These are phyloP conservation scores for Inga oerstediana DNA, from an alignment of 306 rosid genomes.

Conservation along the genomic window DNA sequence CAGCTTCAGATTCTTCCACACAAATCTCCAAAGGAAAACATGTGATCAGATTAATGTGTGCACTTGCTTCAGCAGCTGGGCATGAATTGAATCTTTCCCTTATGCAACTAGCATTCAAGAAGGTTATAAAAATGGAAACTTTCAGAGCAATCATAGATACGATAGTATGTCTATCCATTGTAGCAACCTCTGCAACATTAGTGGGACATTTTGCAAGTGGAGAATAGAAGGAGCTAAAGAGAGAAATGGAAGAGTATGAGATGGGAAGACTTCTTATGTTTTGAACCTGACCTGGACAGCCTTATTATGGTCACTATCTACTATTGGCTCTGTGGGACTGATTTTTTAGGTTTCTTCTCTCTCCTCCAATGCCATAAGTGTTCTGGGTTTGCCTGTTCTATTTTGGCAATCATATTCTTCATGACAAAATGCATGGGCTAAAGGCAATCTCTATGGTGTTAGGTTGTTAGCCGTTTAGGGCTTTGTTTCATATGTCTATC, in stretches of 20 bases:
- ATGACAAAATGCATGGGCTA: slow-evolving; percentile 51
- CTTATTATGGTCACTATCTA: slow-evolving; percentile 35
- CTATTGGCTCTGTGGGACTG: slow-evolving; percentile 47
- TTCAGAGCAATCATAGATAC: slow-evolving; percentile 40
- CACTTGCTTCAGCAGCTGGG: slow-evolving; percentile 46
- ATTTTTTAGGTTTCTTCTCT: slow-evolving; percentile 59
- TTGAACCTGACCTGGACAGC: slow-evolving; percentile 48
- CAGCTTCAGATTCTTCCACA: not conserved
- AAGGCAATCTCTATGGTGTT: slow-evolving; percentile 45
- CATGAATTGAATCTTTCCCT: slow-evolving; percentile 26
- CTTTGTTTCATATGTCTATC: slow-evolving; percentile 52
- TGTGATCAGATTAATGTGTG: slow-evolving; percentile 48
- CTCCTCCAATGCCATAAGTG: slow-evolving; percentile 53
- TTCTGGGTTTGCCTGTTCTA: slow-evolving; percentile 59
- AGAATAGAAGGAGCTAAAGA: slow-evolving; percentile 43
- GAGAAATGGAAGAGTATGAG: slow-evolving; percentile 45
- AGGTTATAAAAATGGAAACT: slow-evolving; percentile 44
- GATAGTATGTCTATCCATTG: slow-evolving; percentile 29
- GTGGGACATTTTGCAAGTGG: slow-evolving; percentile 55
- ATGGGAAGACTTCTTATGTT: slow-evolving; percentile 45
- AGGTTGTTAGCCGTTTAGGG: slow-evolving; percentile 56
- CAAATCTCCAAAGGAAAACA: slow-evolving; percentile 30
- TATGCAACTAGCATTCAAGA: slow-evolving; percentile 41
- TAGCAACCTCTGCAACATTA: slow-evolving; percentile 27
- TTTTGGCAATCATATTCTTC: slow-evolving; percentile 53